These are phyloP conservation scores for Xerocomellus intermedius DNA, from an alignment of 768 basidiomycete genomes.

Conservation along the genomic window DNA sequence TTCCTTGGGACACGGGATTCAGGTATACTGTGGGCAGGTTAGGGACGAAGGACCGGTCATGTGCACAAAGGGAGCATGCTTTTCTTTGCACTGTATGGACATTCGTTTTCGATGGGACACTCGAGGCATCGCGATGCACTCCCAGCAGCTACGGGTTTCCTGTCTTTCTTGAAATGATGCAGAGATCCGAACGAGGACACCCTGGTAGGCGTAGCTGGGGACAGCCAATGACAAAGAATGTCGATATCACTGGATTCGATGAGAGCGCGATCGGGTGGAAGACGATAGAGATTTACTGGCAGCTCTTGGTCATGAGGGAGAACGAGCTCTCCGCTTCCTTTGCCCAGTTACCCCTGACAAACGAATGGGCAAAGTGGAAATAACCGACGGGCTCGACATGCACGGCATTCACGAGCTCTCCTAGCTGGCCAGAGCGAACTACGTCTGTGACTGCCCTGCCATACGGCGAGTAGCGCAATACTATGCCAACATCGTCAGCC, in stretches of 20 bases:
- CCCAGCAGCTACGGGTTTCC: conserved; percentile 70
- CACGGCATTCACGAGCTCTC: conserved; percentile 77
- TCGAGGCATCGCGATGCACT: conserved; percentile 71
- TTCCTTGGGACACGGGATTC: conserved; percentile 57
- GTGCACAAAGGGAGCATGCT: conserved; percentile 40
- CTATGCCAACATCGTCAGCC: conserved; percentile 37
- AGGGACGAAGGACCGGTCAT: not conserved
- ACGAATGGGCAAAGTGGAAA: conserved; percentile 89
- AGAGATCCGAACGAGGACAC: conserved; percentile 88
- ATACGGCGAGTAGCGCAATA: conserved; percentile 87
- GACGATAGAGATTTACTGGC: conserved; percentile 59
- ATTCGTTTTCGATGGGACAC: conserved; percentile 68
- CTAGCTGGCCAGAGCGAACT: conserved; percentile 67
- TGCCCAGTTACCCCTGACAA: conserved; percentile 81
- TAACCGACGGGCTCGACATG: conserved; percentile 87
- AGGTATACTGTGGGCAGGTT: conserved; percentile 61
- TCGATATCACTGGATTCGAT: conserved; percentile 69
- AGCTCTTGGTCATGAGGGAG: conserved; percentile 85
- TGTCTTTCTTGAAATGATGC: conserved; percentile 72
- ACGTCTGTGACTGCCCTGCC: conserved; percentile 65
- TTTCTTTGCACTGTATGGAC: conserved; percentile 86
- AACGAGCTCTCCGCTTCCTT: conserved; percentile 70
- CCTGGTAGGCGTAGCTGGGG: conserved; percentile 58
- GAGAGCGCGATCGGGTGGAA: not conserved
- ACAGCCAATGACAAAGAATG: conserved; percentile 74